Evolutionary conservation across 305 asterid genomes (phyloP).

Genomic region (Ilex paraguariensis): DNA sequence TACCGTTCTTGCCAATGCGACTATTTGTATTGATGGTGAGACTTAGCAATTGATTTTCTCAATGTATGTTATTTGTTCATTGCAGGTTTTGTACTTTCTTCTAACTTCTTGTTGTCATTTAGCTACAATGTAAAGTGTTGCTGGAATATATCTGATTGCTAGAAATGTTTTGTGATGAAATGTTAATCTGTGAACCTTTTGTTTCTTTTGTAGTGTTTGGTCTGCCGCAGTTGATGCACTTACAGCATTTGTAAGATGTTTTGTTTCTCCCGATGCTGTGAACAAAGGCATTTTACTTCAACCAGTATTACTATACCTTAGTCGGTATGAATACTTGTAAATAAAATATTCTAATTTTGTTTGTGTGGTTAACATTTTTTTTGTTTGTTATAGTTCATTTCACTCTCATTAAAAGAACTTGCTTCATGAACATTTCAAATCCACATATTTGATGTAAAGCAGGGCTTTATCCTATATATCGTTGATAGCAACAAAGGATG

Average conservation of each 20-base stretch:
- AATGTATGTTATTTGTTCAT: not conserved
- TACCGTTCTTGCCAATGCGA: too few species aligned
- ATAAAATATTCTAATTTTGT: constrained; percentile 3
- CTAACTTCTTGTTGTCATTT: not conserved
- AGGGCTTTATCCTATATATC: constrained; percentile 82
- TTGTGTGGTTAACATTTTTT: not conserved
- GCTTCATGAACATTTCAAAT: constrained; percentile 21
- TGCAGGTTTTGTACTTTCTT: not conserved
- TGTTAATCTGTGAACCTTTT: not conserved
- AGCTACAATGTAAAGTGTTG: too few species aligned
- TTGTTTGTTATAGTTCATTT: constrained; percentile 15
- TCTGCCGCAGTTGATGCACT: constrained; percentile 96
- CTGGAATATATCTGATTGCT: too few species aligned
- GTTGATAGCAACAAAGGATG: constrained; percentile 62
- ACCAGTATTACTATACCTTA: constrained; percentile 89
- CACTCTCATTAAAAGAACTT: constrained; percentile 11
- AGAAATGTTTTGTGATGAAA: too few species aligned
- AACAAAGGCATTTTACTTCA: constrained; percentile 80
- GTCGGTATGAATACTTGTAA: constrained; percentile 46
- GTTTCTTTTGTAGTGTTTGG: constrained; percentile 69
- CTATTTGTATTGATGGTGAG: not conserved
- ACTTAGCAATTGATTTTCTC: not conserved
- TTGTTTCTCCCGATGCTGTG: constrained; percentile 67
- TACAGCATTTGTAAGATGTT: constrained; percentile 72
- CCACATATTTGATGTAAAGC: constrained; percentile 20